Conservation (phyloP, 2,329 filamentous ascomycete genomes). For the Paraphoma chrysanthemicola region DNA sequence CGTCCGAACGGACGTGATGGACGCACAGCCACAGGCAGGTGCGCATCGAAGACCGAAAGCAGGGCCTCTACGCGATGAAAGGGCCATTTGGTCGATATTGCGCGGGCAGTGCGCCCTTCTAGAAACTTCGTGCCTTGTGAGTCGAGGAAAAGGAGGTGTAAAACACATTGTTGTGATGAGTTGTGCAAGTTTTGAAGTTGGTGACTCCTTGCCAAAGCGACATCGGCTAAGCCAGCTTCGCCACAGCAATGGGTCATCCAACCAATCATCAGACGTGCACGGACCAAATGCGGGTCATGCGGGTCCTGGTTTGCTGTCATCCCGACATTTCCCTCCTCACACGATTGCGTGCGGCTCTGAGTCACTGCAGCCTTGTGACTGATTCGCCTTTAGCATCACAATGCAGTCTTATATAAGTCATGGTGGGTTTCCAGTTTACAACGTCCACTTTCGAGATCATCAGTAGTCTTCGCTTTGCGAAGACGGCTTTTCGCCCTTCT, state of each 20-base stretch:
- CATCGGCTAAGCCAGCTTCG: conserved; percentile 26
- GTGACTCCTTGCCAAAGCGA: conserved; percentile 36
- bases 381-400: conserved; percentile 27
- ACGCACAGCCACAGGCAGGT: conserved; percentile 2
- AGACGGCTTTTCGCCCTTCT: conserved; percentile 36
- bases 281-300: conserved; percentile 20
- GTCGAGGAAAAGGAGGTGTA: conserved; percentile 22
- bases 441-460: conserved; percentile 23
- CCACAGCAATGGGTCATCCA: conserved; percentile 26
- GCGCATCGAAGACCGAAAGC: background rate
- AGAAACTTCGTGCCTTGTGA: conserved; percentile 7
- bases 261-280: conserved; percentile 37
- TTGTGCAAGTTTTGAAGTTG: conserved; percentile 21
- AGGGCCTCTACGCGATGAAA: background rate
- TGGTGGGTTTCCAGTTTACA: conserved; percentile 18
- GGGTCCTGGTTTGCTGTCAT: conserved; percentile 26
- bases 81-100: background rate
- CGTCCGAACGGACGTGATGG: background rate
- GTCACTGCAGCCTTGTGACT: conserved; percentile 45
- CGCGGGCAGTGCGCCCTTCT: conserved; percentile 10
- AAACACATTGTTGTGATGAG: conserved; percentile 16
- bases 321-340: conserved; percentile 26
- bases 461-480: conserved; percentile 36
- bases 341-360: conserved; percentile 42
- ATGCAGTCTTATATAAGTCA: conserved; percentile 35